A percentile compares a stretch with the other conserved stretches of the same genome.
phyloP scores from a whole-genome alignment of 2,329 filamentous ascomycete species.

The Neopestalotiopsis sp. region DNA sequence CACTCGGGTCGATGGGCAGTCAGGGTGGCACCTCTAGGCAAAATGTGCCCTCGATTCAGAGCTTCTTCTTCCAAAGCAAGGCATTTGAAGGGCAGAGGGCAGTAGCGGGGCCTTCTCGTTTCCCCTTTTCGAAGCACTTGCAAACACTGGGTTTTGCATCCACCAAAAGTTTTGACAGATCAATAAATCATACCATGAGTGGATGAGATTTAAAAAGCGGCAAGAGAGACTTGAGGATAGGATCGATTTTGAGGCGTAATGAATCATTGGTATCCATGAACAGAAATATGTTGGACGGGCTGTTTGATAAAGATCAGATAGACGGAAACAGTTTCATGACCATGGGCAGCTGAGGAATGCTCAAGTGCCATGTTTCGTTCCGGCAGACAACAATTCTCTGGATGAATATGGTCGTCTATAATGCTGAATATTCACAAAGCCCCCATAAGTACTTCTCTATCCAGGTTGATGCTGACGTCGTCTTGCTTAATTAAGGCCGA shows the following conservation, averaged over 20 bases:
- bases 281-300: background rate
- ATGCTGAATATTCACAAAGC: no score
- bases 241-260: background rate
- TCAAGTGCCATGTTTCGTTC: no score
- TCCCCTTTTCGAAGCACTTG: background rate
- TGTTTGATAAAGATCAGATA: background rate
- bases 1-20: background rate
- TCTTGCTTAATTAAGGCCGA: no score
- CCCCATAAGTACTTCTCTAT: no score
- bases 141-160: background rate
- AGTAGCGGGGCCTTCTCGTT: background rate
- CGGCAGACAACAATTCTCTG: no score
- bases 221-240: background rate
- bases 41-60: background rate
- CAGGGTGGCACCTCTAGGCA: background rate
- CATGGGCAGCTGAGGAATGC: background rate
- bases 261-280: background rate
- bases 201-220: background rate
- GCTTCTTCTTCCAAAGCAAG: background rate
- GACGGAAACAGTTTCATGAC: background rate
- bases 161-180: background rate
- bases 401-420: no score
- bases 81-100: background rate
- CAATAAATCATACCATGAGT: background rate
- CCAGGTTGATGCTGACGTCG: no score